Evolutionary conservation across 2,329 filamentous ascomycete species (phyloP).

Genomic region (Diaporthe helianthi): DNA sequence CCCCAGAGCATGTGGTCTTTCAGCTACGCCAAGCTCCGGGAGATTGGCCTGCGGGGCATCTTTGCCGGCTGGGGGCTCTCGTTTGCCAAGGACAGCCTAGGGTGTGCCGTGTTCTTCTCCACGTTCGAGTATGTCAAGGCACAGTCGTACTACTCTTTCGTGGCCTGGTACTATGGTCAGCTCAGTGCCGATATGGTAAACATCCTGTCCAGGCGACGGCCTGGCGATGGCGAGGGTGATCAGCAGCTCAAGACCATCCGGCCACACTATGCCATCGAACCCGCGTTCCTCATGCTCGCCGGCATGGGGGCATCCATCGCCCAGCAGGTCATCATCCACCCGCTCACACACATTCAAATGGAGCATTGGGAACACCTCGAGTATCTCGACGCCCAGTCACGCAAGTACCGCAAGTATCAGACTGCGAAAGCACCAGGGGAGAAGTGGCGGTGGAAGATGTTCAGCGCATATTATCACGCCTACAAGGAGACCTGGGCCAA

Average conservation of each 20-base stretch:
- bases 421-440: slow-evolving; percentile 44
- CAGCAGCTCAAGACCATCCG: slow-evolving; percentile 60
- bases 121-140: slow-evolving; percentile 80
- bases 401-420: slow-evolving; percentile 49
- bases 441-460: slow-evolving; percentile 56
- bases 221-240: slow-evolving; percentile 37
- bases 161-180: slow-evolving; percentile 73
- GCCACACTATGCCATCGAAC: slow-evolving; percentile 79
- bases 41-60: slow-evolving; percentile 74
- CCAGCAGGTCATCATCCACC: slow-evolving; percentile 75
- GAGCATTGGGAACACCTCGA: slow-evolving; percentile 77
- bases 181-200: slow-evolving; percentile 60
- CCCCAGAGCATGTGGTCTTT: slow-evolving; percentile 77
- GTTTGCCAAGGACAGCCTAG: slow-evolving; percentile 73
- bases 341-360: slow-evolving; percentile 73
- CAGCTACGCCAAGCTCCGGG: slow-evolving; percentile 69
- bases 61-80: slow-evolving; percentile 77
- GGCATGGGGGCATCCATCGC: slow-evolving; percentile 72
- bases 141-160: slow-evolving; percentile 75
- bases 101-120: slow-evolving; percentile 75
- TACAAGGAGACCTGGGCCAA: slow-evolving; percentile 73
- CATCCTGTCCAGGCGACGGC: slow-evolving; percentile 55
- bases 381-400: slow-evolving; percentile 69
- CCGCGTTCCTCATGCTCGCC: slow-evolving; percentile 72
- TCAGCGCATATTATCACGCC: slow-evolving; percentile 72